These are phyloP conservation scores for Penicillium antarcticum DNA, from an alignment of 495 filamentous ascomycete genomes.

Conservation along the genomic window DNA sequence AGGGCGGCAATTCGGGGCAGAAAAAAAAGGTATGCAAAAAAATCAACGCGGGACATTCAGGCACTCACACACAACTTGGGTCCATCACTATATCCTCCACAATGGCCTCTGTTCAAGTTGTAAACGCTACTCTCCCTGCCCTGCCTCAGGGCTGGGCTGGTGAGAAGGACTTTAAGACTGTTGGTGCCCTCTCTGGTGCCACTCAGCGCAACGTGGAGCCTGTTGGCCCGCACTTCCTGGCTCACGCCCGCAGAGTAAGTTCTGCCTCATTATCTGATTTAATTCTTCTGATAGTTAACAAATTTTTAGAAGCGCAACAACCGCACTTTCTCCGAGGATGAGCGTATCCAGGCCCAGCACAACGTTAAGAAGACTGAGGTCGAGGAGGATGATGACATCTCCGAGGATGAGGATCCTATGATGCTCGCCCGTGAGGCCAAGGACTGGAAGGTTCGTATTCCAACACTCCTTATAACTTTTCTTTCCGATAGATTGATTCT, in stretches of 20 bases:
- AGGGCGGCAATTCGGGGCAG: constrained; percentile 27
- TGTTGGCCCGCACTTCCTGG: constrained; percentile 95
- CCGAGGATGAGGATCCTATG: constrained; percentile 86
- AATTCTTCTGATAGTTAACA: constrained; percentile 17
- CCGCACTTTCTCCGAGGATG: constrained; percentile 97
- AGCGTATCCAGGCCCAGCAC: constrained; percentile 90
- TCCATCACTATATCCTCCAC: constrained; percentile 17
- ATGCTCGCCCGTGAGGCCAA: constrained; percentile 92
- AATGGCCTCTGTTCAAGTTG: constrained; percentile 47
- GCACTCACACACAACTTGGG: constrained; percentile 15
- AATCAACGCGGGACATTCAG: constrained; percentile 16
- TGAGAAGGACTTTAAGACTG: constrained; percentile 86
- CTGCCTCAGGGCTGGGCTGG: constrained; percentile 80
- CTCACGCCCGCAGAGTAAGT: constrained; percentile 85
- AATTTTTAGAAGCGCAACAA: constrained; percentile 72
- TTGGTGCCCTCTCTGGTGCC: constrained; percentile 64
- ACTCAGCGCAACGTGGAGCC: constrained; percentile 87
- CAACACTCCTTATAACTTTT: neutral
- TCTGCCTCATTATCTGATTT: neutral
- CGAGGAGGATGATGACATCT: constrained; percentile 83
- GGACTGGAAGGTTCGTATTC: constrained; percentile 86
- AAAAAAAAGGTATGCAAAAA: constrained; percentile 34
- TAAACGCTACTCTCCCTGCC: constrained; percentile 63
- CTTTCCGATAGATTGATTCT: constrained; percentile 3
- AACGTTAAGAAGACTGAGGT: constrained; percentile 95